Evolutionary conservation across 2,329 filamentous ascomycete species (phyloP).

Genomic region (Neocatenulostroma microsporum): DNA sequence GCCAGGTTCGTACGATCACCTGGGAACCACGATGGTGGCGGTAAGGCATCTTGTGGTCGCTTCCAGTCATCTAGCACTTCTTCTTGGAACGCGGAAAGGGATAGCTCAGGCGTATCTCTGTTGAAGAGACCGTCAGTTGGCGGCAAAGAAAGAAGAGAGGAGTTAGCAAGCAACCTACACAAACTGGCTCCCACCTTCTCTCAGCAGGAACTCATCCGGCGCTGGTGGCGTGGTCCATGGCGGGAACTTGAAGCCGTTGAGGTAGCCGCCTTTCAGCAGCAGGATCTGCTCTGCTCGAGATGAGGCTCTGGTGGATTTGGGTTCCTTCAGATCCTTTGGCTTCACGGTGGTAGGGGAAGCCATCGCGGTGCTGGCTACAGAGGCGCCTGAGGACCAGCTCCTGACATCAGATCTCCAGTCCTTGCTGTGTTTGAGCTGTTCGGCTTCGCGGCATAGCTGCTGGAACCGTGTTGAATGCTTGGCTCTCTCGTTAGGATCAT

Average conservation of each 20-base stretch:
- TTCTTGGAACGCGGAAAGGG: constrained; percentile 65
- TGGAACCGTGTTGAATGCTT: constrained; percentile 61
- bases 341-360: background rate
- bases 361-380: background rate
- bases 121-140: constrained; percentile 15
- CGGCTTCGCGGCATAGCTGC: constrained; percentile 62
- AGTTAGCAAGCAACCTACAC: constrained; percentile 43
- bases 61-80: constrained; percentile 79
- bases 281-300: constrained; percentile 68
- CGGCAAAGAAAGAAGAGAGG: constrained; percentile 8
- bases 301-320: constrained; percentile 53
- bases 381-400: no score
- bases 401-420: constrained; percentile 25
- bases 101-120: constrained; percentile 57
- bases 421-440: constrained; percentile 58
- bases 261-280: constrained; percentile 64
- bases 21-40: constrained; percentile 35
- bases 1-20: constrained; percentile 24
- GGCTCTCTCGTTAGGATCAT: constrained; percentile 54
- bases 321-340: constrained; percentile 32
- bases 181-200: constrained; percentile 49
- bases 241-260: constrained; percentile 77
- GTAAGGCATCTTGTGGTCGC: constrained; percentile 62
- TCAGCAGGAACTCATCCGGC: constrained; percentile 53
- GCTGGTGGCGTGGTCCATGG: constrained; percentile 66